phyloP scores from a whole-genome alignment of 176 grass and related monocot genomes.

The Coix lacrymajobi region DNA sequence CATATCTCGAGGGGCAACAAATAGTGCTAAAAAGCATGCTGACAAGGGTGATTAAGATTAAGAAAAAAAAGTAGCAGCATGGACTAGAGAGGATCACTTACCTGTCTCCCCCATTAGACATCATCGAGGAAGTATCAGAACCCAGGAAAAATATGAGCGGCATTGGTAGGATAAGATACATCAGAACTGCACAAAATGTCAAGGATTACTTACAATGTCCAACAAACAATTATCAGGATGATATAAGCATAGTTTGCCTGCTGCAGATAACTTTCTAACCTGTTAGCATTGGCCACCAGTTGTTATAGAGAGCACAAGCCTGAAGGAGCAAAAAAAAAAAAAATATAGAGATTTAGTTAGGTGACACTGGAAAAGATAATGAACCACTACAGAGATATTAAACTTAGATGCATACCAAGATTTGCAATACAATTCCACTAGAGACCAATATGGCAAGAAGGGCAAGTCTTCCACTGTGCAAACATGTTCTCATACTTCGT shows the following conservation, averaged over 20 bases:
- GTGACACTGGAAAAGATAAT: background rate
- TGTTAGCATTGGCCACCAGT: slow-evolving; percentile 99
- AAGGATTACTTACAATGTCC: background rate
- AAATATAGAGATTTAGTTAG: slow-evolving; percentile 11
- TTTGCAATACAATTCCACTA: slow-evolving; percentile 76
- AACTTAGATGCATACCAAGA: slow-evolving; percentile 45
- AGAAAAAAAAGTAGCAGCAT: background rate
- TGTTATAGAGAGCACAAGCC: slow-evolving; percentile 87
- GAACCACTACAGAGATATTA: background rate
- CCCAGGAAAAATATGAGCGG: slow-evolving; percentile 81
- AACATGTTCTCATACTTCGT: slow-evolving; percentile 51
- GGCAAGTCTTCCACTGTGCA: slow-evolving; percentile 70
- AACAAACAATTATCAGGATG: background rate
- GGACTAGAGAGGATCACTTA: slow-evolving; percentile 28
- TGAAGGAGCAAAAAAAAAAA: slow-evolving; percentile 10
- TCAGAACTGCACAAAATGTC: slow-evolving; percentile 56
- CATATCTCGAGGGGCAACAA: background rate
- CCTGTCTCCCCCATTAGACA: slow-evolving; percentile 56
- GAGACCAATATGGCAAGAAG: slow-evolving; percentile 73
- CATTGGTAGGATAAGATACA: slow-evolving; percentile 93
- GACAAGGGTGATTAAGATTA: background rate
- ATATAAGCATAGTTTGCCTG: background rate
- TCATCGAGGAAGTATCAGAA: slow-evolving; percentile 42
- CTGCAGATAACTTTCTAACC: slow-evolving; percentile 29
- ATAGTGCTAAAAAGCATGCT: background rate